Conservation (phyloP, 441 rosid species). For the Viola pubescens region DNA sequence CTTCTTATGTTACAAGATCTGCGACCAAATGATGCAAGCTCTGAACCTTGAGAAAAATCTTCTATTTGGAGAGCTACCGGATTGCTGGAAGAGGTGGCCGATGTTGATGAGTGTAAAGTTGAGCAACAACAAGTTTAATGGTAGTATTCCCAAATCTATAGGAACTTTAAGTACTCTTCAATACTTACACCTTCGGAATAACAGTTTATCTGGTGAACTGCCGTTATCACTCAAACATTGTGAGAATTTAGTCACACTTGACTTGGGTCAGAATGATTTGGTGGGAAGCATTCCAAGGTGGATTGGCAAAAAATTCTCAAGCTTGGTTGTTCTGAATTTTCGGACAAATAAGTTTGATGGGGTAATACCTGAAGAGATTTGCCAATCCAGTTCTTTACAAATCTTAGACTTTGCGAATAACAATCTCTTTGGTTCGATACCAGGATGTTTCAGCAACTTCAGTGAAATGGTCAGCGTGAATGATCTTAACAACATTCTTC, state of each 20-base stretch:
- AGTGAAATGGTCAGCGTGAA: too few species aligned
- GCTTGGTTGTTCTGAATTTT: neutral
- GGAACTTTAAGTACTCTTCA: neutral
- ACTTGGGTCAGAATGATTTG: neutral
- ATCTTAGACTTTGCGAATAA: neutral
- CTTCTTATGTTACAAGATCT: neutral
- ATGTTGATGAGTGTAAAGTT: neutral
- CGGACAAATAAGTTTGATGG: neutral
- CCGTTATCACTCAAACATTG: neutral
- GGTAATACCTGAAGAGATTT: neutral
- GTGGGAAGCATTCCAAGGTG: neutral
- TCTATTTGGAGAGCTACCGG: neutral
- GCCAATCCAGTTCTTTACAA: neutral
- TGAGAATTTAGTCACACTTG: neutral
- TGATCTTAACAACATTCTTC: too few species aligned
- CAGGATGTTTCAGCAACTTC: too few species aligned
- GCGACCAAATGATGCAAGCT: neutral
- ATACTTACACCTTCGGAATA: neutral
- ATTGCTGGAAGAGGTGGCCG: neutral
- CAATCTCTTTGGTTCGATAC: too few species aligned
- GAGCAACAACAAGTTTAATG: neutral
- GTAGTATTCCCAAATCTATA: neutral
- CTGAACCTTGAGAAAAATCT: neutral
- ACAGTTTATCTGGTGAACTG: neutral
- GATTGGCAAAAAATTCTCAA: neutral